Base-by-base conservation (phyloP, 139 green algal species). In the Haematococcus lacustris region DNA sequence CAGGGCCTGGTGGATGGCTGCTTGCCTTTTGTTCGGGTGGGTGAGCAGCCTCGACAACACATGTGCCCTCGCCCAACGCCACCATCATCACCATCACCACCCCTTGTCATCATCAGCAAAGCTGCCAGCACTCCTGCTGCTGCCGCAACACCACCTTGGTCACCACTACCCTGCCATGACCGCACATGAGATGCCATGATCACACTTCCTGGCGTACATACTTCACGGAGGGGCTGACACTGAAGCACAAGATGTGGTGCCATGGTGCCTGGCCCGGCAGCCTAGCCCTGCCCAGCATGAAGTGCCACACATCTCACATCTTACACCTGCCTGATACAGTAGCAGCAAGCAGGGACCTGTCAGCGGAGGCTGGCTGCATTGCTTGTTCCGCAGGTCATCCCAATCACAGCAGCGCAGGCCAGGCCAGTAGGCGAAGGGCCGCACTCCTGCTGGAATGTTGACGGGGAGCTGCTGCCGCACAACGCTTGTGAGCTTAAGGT, bases 371-470 rank as follows among this genome's bases (percentile, higher is more conserved):
- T 13, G 43, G 39, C 9, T 51, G 64, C 30, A 69, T 69, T 73
- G 33, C 40, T 26, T 64, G 9, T 35, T 64, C 23, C 26, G 53
- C 71, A 86, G 28, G 72, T 86, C 4, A 26, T 88, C 17, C 79
- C 86, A 13, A 77, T 78, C 0, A 75, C 74, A 30, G 81, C 76
- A 1, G 60, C 71, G 30, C 50, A 13, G 6, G 51, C 76, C 39
- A 59, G 76, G 35, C 71, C 74, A 0, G 28, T 65, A 13, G 50
- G 53, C 21, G 66, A 39, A 1, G 37, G 40, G 2, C 35, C 43
- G 1, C 78, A 75, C 35, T 85, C 71, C 61, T 61, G n/a, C n/a
- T 96, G 91, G 91, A 96, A 94, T 67, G 78, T 93, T 28, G 91
- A 96, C 51, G 91, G 91, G 25, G 90, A 95, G 81, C 79, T 93